Percentiles rank a stretch among this genome's conserved stretches.
Conservation (phyloP, 2,329 filamentous ascomycete genomes). For the Aureobasidium sp. region DNA sequence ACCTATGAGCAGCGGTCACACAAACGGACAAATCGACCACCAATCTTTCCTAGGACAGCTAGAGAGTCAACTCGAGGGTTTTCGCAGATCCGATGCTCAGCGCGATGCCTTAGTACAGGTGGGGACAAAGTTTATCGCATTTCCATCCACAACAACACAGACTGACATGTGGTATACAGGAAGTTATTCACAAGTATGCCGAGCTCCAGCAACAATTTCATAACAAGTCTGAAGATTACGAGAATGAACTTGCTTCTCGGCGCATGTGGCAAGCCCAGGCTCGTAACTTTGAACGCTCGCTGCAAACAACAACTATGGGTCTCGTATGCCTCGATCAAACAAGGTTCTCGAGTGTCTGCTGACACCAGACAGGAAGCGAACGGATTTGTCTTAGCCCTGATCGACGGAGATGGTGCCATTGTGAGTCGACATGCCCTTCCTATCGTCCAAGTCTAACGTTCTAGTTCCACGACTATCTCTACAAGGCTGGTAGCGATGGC, state of each 20-base stretch:
- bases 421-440: constrained; percentile 24
- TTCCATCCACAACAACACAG: background rate
- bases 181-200: constrained; percentile 26
- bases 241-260: constrained; percentile 29
- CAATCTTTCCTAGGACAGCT: background rate
- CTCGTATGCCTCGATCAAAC: background rate
- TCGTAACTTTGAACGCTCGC: constrained; percentile 1
- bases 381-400: constrained; percentile 39
- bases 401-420: constrained; percentile 43
- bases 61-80: constrained; percentile 22
- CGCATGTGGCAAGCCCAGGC: constrained; percentile 28
- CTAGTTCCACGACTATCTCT: constrained; percentile 38
- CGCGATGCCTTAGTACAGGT: constrained; percentile 24
- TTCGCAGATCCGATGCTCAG: constrained; percentile 25
- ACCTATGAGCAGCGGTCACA: background rate
- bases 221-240: constrained; percentile 28
- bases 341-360: background rate
- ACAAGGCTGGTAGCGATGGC: constrained; percentile 31
- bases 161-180: constrained; percentile 13
- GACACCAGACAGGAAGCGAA: constrained; percentile 23
- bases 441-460: background rate
- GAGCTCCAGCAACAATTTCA: constrained; percentile 26
- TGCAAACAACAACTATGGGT: background rate
- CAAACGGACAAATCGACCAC: background rate
- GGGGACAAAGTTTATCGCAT: background rate